phyloP scores from a whole-genome alignment of 208 protist genomes.

The Trichomonas gallinae region DNA sequence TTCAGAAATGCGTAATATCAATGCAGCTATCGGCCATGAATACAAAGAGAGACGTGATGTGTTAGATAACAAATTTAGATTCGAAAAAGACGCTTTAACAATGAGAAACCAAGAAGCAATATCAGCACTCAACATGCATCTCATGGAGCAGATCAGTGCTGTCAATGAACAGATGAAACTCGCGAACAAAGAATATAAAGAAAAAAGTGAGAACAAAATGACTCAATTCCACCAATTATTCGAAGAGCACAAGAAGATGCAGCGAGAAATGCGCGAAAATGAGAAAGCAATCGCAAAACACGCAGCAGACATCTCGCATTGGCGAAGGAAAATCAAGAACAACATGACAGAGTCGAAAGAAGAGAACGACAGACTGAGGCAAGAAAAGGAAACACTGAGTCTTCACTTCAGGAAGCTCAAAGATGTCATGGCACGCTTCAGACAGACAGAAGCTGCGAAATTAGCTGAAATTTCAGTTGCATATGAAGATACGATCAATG shows the following conservation, averaged over 20 bases:
- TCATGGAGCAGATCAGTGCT: neutral
- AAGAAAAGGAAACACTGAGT: neutral
- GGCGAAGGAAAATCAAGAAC: neutral
- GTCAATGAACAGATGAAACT: neutral
- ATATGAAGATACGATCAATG: slow-evolving; percentile 5
- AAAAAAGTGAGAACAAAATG: neutral
- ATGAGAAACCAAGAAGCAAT: neutral
- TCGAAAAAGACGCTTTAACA: neutral
- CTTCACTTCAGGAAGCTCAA: neutral
- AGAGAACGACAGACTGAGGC: neutral
- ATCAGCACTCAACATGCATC: neutral
- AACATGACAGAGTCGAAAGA: neutral
- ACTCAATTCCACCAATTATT: neutral
- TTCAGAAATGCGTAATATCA: neutral
- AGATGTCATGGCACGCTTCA: neutral
- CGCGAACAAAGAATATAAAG: neutral
- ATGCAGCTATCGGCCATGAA: neutral
- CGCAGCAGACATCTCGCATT: neutral
- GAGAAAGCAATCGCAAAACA: neutral
- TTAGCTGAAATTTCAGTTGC: slow-evolving; percentile 1
- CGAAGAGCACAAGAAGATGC: neutral
- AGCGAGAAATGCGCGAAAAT: neutral
- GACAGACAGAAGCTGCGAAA: neutral
- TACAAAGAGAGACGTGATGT: neutral
- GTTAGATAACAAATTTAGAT: neutral